A percentile compares a stretch with the other conserved stretches of the same genome.
Conservation (phyloP, 345 rosid genomes). For the Limnanthes douglasii region DNA sequence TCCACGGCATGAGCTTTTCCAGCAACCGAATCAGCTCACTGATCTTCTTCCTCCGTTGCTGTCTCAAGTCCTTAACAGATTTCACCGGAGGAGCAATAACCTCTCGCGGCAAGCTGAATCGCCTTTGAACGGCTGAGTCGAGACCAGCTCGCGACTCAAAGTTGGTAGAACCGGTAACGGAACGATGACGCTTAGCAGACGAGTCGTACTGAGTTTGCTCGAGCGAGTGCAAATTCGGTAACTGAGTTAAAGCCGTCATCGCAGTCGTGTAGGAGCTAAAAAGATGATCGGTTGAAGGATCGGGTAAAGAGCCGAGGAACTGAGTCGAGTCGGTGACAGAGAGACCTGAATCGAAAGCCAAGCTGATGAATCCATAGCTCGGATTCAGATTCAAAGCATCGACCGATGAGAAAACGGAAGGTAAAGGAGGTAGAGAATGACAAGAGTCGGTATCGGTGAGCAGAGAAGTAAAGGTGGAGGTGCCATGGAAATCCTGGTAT, state of each 20-base stretch:
- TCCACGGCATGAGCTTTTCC: conserved; percentile 51
- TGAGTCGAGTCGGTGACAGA: conserved; percentile 8
- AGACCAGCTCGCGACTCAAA: background rate
- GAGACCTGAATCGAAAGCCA: conserved; percentile 1
- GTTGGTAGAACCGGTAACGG: background rate
- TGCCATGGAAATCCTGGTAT: conserved; percentile 8
- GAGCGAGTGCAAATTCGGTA: conserved; percentile 10
- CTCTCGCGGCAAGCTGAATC: background rate
- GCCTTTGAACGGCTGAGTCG: background rate
- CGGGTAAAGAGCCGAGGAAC: background rate
- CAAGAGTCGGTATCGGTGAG: background rate
- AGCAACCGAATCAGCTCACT: conserved; percentile 30
- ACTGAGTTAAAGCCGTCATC: conserved; percentile 6
- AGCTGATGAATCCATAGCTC: conserved; percentile 1
- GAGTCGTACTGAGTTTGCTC: conserved; percentile 3
- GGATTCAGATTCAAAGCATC: conserved; percentile 2
- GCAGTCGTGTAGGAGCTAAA: background rate
- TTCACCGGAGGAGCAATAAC: background rate
- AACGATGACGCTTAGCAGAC: conserved; percentile 1
- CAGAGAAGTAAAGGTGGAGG: background rate
- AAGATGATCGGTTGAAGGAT: too few relatives aligned
- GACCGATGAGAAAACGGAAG: conserved; percentile 11
- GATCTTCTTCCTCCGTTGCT: conserved; percentile 15
- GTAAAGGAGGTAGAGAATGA: conserved; percentile 11
- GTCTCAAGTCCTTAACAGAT: background rate